Evolutionary conservation across 2,329 filamentous ascomycete genomes (phyloP).

Genomic region (Xylaria sp.): DNA sequence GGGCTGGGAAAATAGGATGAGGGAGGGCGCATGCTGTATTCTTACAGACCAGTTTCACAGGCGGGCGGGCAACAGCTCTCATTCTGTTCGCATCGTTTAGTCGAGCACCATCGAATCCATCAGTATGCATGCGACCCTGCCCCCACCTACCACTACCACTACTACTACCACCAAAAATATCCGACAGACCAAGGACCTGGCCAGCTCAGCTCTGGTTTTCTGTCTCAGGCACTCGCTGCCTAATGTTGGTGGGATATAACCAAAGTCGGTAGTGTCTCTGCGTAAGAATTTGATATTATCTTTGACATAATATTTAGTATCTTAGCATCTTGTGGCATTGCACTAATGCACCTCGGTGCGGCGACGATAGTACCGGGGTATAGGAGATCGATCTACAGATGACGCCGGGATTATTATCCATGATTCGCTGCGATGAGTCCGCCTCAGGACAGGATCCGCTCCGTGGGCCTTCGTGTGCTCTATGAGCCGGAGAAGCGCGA

Average conservation of each 20-base stretch:
- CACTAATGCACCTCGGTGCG: background rate
- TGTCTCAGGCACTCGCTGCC: slow-evolving; percentile 15
- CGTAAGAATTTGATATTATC: background rate
- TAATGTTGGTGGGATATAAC: slow-evolving; percentile 17
- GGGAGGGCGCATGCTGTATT: background rate
- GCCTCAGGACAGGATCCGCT: slow-evolving; percentile 10
- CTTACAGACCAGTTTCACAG: background rate
- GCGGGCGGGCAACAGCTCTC: background rate
- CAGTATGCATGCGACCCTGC: slow-evolving; percentile 17
- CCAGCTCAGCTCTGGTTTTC: slow-evolving; percentile 9
- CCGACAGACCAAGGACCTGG: slow-evolving; percentile 1
- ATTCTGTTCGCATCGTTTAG: background rate
- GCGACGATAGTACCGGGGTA: background rate
- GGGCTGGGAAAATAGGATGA: background rate
- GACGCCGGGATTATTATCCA: background rate
- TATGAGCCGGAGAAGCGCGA: slow-evolving; percentile 21
- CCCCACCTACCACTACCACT: too few species aligned
- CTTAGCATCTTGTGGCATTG: background rate
- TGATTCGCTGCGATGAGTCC: slow-evolving; percentile 21
- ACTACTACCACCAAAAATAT: slow-evolving; percentile 8
- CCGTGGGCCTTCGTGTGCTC: slow-evolving; percentile 23
- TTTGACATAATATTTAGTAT: too few species aligned
- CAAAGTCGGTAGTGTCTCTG: background rate
- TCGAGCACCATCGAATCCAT: background rate
- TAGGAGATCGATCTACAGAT: slow-evolving; percentile 9